Conservation (phyloP, 495 filamentous ascomycete species). For the Aspergillus cavernicola region DNA sequence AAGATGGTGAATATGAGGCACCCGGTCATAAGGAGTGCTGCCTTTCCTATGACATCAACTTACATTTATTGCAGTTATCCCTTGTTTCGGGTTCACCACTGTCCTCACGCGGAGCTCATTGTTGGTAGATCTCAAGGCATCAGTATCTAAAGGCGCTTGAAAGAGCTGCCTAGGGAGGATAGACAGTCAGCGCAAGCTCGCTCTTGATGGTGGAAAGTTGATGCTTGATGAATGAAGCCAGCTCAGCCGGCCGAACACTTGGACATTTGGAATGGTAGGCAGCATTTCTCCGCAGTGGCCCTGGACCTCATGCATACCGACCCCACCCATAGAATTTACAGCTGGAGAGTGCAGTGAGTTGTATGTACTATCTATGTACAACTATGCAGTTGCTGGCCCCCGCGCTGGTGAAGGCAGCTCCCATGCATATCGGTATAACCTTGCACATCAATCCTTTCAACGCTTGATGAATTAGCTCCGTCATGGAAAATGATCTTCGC, state of each 20-base stretch:
- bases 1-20: too few relatives aligned
- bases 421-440: neutral
- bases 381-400: neutral
- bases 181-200: too few relatives aligned
- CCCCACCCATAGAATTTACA: constrained; percentile 12
- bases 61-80: neutral
- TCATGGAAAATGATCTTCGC: constrained; percentile 12
- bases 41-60: constrained; percentile 6
- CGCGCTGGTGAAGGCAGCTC: neutral
- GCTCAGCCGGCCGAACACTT: constrained; percentile 14
- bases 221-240: constrained; percentile 20
- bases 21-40: neutral
- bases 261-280: constrained; percentile 17
- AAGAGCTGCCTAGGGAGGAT: too few relatives aligned
- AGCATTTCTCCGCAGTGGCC: constrained; percentile 21
- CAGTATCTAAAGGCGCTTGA: too few relatives aligned
- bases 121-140: too few relatives aligned
- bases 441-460: neutral
- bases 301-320: constrained; percentile 3
- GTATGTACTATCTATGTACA: too few relatives aligned
- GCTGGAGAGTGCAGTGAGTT: neutral
- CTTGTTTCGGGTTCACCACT: neutral
- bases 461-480: constrained; percentile 7
- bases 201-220: neutral
- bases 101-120: too few relatives aligned